Evolutionary conservation across 139 green algal genomes (phyloP).

Genomic region (Trebouxia sp.): DNA sequence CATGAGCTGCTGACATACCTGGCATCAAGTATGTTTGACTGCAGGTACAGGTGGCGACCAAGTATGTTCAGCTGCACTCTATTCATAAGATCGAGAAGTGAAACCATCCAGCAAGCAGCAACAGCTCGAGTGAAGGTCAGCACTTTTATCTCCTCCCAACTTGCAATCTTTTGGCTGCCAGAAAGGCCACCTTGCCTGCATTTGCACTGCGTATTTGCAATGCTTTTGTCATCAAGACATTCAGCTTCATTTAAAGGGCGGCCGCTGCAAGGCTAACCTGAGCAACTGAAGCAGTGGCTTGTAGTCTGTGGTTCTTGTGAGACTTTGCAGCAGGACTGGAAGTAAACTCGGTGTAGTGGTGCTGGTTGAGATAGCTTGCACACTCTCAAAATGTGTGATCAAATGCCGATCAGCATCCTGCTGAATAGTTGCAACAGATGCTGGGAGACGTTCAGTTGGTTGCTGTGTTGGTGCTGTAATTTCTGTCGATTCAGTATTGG

Average conservation of each 20-base stretch:
- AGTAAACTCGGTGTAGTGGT: constrained; percentile 75
- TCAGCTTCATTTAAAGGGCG: neutral
- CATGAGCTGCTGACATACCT: neutral
- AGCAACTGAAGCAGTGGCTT: constrained; percentile 50
- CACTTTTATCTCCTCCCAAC: constrained; percentile 64
- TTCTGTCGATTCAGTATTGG: neutral
- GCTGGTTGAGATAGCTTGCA: constrained; percentile 68
- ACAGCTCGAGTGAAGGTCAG: constrained; percentile 51
- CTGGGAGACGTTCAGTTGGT: neutral
- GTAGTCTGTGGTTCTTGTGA: constrained; percentile 50
- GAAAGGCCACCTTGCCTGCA: constrained; percentile 2
- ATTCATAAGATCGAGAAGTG: constrained; percentile 72
- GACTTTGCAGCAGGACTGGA: constrained; percentile 41
- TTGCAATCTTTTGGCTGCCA: constrained; percentile 48
- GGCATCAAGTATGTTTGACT: constrained; percentile 51
- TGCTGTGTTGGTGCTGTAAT: neutral
- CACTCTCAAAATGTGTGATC: constrained; percentile 64
- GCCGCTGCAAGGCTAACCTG: constrained; percentile 4
- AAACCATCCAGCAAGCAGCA: constrained; percentile 60
- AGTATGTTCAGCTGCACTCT: constrained; percentile 81
- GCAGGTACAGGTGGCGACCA: constrained; percentile 73
- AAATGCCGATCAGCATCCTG: neutral
- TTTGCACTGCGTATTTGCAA: no score
- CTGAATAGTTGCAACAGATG: neutral
- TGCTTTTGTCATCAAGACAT: neutral